phyloP scores from a whole-genome alignment of 768 basidiomycete genomes.

The Lactarius vividus region DNA sequence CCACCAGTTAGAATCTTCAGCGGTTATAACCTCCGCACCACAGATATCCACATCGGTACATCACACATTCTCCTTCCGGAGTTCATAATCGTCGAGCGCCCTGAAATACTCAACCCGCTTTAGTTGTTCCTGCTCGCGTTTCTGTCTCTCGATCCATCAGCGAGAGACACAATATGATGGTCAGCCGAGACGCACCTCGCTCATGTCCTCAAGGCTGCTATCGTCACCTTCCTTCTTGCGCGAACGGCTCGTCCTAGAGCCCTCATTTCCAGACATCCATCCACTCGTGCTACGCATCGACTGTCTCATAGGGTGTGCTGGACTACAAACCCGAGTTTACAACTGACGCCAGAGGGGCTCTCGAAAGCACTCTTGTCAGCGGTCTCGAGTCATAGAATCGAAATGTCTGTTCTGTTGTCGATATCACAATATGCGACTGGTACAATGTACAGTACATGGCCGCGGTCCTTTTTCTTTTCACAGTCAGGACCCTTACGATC shows the following conservation, averaged over 20 bases:
- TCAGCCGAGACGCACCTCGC: conserved; percentile 21
- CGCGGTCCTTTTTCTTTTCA: not conserved
- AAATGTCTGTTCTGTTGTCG: no score
- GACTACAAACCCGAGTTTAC: no score
- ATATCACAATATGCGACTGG: no score
- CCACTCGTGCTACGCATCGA: not conserved
- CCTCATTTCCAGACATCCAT: not conserved
- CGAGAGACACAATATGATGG: not conserved
- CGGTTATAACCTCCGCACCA: not conserved
- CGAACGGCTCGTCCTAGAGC: conserved; percentile 9
- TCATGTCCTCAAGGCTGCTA: conserved; percentile 27
- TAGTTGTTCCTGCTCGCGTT: conserved; percentile 21
- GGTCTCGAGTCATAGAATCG: no score
- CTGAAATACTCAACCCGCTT: conserved; percentile 28
- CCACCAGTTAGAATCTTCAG: not conserved
- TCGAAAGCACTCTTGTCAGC: no score
- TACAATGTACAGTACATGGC: no score
- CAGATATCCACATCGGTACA: conserved; percentile 15
- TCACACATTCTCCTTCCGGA: conserved; percentile 27
- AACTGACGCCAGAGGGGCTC: no score
- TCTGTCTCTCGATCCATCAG: conserved; percentile 2
- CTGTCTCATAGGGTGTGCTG: no score
- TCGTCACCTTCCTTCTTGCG: conserved; percentile 25
- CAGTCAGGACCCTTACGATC: not conserved
- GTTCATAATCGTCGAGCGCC: conserved; percentile 25